Percentiles rank a stretch among this genome's conserved stretches.
Conservation (phyloP, 129 eudicot species). For the Helianthus tuberosus region DNA sequence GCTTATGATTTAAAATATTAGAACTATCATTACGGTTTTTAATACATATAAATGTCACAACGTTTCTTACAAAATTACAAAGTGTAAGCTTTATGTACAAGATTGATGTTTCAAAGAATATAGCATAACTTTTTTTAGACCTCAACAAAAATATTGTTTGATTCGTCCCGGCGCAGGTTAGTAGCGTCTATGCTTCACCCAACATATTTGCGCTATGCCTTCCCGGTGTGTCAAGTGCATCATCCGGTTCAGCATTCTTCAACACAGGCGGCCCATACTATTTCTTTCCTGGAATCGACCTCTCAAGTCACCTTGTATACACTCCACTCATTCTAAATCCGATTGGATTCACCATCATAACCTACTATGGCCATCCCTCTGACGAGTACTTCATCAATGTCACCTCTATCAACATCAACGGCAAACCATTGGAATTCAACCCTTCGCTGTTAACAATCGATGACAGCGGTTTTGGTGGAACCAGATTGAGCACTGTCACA, state of each 20-base stretch:
- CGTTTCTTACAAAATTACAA: too few species aligned
- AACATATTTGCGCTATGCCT: constrained; percentile 38
- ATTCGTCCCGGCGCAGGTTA: constrained; percentile 29
- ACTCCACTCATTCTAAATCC: constrained; percentile 46
- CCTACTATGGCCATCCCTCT: constrained; percentile 28
- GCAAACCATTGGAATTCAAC: constrained; percentile 25
- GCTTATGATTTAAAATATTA: too few species aligned
- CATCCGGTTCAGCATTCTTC: constrained; percentile 42
- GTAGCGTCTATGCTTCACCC: constrained; percentile 35
- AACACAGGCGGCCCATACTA: constrained; percentile 45
- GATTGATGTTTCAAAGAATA: too few species aligned
- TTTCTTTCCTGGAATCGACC: constrained; percentile 45
- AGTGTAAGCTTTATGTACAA: too few species aligned
- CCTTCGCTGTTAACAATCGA: constrained; percentile 30
- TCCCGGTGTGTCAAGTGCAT: constrained; percentile 17
- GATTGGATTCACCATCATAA: constrained; percentile 27
- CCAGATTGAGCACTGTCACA: constrained; percentile 50
- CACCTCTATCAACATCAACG: constrained; percentile 47
- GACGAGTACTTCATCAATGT: constrained; percentile 50
- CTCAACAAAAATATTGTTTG: neutral
- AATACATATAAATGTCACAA: too few species aligned
- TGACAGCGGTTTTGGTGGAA: constrained; percentile 36
- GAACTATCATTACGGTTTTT: too few species aligned
- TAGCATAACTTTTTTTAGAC: neutral
- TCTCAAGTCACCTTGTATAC: constrained; percentile 38